phyloP scores from a whole-genome alignment of 495 filamentous ascomycete genomes.

The Trypethelium eluteriae region DNA sequence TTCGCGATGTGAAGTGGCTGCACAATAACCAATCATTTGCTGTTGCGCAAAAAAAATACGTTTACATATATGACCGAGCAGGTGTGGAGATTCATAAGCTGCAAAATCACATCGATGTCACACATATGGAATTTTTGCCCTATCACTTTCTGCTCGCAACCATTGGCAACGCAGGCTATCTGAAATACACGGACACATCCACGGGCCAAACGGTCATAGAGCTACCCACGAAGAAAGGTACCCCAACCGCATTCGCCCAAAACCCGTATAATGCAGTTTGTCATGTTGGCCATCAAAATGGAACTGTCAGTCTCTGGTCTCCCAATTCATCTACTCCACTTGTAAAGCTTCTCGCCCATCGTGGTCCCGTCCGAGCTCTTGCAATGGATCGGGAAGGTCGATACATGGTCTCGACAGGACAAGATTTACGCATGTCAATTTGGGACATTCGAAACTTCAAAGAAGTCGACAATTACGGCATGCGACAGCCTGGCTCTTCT shows the following conservation, averaged over 20 bases:
- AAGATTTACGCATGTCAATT: slow-evolving; percentile 84
- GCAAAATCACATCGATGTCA: slow-evolving; percentile 82
- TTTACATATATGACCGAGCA: slow-evolving; percentile 84
- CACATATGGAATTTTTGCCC: slow-evolving; percentile 88
- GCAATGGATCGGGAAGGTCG: slow-evolving; percentile 82
- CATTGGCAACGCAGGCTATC: slow-evolving; percentile 69
- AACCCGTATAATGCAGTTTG: slow-evolving; percentile 88
- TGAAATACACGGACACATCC: slow-evolving; percentile 93
- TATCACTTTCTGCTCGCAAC: slow-evolving; percentile 93
- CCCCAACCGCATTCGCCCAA: slow-evolving; percentile 74
- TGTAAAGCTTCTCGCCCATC: slow-evolving; percentile 90
- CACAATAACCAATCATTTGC: slow-evolving; percentile 96
- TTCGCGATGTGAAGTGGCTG: slow-evolving; percentile 83
- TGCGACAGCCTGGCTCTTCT: slow-evolving; percentile 73
- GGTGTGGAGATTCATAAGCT: slow-evolving; percentile 90
- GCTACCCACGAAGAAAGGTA: slow-evolving; percentile 70
- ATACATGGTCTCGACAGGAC: slow-evolving; percentile 92
- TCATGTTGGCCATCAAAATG: slow-evolving; percentile 88
- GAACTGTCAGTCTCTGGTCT: slow-evolving; percentile 91
- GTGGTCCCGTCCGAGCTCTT: slow-evolving; percentile 80
- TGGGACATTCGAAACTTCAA: slow-evolving; percentile 96
- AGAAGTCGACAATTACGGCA: slow-evolving; percentile 84
- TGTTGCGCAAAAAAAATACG: slow-evolving; percentile 95
- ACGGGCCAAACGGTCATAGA: slow-evolving; percentile 82
- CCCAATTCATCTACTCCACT: slow-evolving; percentile 79